Evolutionary conservation across 352 stramenopile species (phyloP).

Genomic region (Pythium dissimile): DNA sequence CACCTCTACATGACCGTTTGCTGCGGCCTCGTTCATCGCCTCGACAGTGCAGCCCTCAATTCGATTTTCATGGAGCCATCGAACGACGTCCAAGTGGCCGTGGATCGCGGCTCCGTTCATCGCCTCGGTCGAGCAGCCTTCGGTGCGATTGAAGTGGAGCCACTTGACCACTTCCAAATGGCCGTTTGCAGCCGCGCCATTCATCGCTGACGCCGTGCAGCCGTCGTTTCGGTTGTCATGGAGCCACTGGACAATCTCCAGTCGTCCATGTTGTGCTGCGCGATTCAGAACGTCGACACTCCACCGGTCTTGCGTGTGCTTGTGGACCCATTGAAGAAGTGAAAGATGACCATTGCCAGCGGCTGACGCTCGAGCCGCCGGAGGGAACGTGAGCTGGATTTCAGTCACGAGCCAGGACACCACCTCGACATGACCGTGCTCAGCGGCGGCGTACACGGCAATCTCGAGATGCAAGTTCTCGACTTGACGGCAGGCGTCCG

Average conservation of each 20-base stretch:
- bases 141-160: neutral
- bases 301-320: neutral
- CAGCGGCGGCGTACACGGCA: neutral
- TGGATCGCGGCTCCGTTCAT: constrained; percentile 4
- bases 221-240: constrained; percentile 1
- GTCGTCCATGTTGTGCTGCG: neutral
- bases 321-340: constrained; percentile 2
- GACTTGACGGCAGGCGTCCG: neutral
- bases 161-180: constrained; percentile 9
- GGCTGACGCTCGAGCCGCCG: neutral
- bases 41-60: constrained; percentile 10
- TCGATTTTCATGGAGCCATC: constrained; percentile 13
- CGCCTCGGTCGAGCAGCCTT: neutral
- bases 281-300: constrained; percentile 2
- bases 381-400: neutral
- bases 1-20: constrained; percentile 1
- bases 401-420: constrained; percentile 1
- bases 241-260: constrained; percentile 10
- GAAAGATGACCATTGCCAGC: constrained; percentile 2
- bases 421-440: constrained; percentile 7
- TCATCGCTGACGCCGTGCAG: constrained; percentile 1
- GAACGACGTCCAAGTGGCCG: constrained; percentile 3
- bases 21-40: constrained; percentile 9
- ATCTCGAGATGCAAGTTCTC: constrained; percentile 1
- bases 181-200: neutral